Conservation (phyloP, 1,284 basidiomycete species). For the Malassezia psittaci region DNA sequence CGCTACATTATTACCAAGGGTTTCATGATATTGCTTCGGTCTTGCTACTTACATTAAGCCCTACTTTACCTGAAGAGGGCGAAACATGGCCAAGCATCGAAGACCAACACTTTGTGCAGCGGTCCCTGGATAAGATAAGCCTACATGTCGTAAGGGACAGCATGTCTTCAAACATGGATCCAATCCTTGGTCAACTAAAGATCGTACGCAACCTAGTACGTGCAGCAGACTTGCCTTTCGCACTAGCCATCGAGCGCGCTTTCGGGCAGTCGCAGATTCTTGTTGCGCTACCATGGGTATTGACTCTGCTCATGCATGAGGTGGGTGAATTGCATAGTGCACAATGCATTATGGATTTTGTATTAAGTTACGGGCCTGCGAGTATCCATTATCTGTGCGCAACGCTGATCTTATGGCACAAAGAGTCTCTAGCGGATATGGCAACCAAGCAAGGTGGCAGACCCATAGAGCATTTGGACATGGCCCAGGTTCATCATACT, state of each 20-base stretch:
- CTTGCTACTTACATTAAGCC: slow-evolving; percentile 62
- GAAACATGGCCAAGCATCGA: not conserved
- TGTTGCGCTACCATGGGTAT: slow-evolving; percentile 71
- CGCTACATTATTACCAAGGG: slow-evolving; percentile 70
- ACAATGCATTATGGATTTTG: slow-evolving; percentile 77
- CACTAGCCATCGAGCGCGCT: slow-evolving; percentile 57
- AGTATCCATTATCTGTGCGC: slow-evolving; percentile 68
- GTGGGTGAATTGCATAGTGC: slow-evolving; percentile 57
- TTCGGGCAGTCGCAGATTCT: slow-evolving; percentile 58
- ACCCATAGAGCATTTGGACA: slow-evolving; percentile 19
- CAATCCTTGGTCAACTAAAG: slow-evolving; percentile 72
- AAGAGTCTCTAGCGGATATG: slow-evolving; percentile 12
- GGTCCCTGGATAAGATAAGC: slow-evolving; percentile 57
- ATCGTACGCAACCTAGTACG: slow-evolving; percentile 59
- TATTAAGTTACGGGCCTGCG: slow-evolving; percentile 71
- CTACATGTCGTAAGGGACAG: slow-evolving; percentile 74
- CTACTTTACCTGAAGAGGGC: not conserved
- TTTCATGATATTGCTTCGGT: slow-evolving; percentile 87
- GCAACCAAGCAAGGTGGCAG: slow-evolving; percentile 11
- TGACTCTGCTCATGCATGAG: slow-evolving; percentile 84
- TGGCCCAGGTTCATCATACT: slow-evolving; percentile 25
- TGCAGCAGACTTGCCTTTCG: slow-evolving; percentile 62
- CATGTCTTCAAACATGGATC: slow-evolving; percentile 73
- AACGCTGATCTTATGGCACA: slow-evolving; percentile 55
- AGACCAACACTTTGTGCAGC: slow-evolving; percentile 6